Percentiles rank a stretch among this genome's conserved stretches.
Conservation (phyloP, 2,329 filamentous ascomycete species). For the Sclerotinia subarctica region DNA sequence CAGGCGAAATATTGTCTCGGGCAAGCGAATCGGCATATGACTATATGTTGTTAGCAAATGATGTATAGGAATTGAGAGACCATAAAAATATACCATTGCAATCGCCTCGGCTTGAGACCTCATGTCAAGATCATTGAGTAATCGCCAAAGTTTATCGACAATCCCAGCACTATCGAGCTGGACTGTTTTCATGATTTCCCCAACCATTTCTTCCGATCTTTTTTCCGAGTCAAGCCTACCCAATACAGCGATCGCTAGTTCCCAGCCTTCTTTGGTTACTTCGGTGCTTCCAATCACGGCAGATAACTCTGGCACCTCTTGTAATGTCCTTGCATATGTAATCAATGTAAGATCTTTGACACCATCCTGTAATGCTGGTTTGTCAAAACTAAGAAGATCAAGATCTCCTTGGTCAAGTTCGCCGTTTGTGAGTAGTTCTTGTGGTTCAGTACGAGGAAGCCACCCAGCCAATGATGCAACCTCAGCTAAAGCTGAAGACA, state of each 20-base stretch:
- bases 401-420: constrained; percentile 80
- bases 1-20: constrained; percentile 71
- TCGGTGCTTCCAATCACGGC: constrained; percentile 30
- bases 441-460: constrained; percentile 61
- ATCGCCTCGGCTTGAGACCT: constrained; percentile 74
- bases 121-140: constrained; percentile 77
- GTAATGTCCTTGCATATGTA: constrained; percentile 68
- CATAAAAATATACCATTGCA: constrained; percentile 64
- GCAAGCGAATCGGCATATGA: constrained; percentile 78
- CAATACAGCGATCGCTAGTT: constrained; percentile 79
- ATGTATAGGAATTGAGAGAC: neutral
- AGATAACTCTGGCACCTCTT: constrained; percentile 47
- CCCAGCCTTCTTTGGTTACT: constrained; percentile 71
- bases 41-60: constrained; percentile 47
- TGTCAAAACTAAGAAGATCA: constrained; percentile 68
- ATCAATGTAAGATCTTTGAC: constrained; percentile 78
- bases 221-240: constrained; percentile 73
- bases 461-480: constrained; percentile 80
- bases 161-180: constrained; percentile 65
- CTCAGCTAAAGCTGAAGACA: constrained; percentile 77
- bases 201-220: constrained; percentile 70
- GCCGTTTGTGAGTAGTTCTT: constrained; percentile 51
- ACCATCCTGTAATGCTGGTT: constrained; percentile 58
- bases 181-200: constrained; percentile 68
- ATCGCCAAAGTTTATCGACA: constrained; percentile 76